Conservation (phyloP, 1,139 yeast species). For the Trichomonascaceae sp. region DNA sequence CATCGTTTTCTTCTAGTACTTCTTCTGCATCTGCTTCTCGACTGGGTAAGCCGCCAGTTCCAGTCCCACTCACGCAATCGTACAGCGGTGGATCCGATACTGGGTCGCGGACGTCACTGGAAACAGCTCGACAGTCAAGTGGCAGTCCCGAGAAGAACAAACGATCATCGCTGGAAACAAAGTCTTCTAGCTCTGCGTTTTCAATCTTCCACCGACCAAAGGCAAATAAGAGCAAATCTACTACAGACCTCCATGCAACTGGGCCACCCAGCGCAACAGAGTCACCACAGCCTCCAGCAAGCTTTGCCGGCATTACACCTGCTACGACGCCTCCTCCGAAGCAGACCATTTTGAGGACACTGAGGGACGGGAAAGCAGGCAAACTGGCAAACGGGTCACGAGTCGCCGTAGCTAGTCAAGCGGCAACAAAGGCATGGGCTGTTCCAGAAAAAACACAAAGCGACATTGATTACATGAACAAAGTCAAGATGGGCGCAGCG, state of each 20-base stretch:
- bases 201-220: no score
- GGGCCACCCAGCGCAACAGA: no score
- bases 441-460: slow-evolving; percentile 2
- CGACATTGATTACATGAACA: neutral
- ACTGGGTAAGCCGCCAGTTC: neutral
- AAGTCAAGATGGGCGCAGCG: neutral
- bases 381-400: slow-evolving; percentile 10
- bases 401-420: slow-evolving; percentile 12
- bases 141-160: no score
- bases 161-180: no score
- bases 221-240: no score
- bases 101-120: no score
- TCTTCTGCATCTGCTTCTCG: neutral
- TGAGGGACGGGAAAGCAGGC: slow-evolving; percentile 13
- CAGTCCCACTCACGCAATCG: neutral
- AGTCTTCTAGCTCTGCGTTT: no score
- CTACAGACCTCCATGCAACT: no score
- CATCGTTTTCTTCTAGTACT: no score
- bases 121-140: no score
- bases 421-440: slow-evolving; percentile 18
- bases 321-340: slow-evolving; percentile 1
- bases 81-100: neutral
- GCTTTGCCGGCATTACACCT: neutral
- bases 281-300: no score
- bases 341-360: slow-evolving; percentile 13